Base-by-base conservation (phyloP, 768 basidiomycete species). In the Pleurotus tuber-regium region DNA sequence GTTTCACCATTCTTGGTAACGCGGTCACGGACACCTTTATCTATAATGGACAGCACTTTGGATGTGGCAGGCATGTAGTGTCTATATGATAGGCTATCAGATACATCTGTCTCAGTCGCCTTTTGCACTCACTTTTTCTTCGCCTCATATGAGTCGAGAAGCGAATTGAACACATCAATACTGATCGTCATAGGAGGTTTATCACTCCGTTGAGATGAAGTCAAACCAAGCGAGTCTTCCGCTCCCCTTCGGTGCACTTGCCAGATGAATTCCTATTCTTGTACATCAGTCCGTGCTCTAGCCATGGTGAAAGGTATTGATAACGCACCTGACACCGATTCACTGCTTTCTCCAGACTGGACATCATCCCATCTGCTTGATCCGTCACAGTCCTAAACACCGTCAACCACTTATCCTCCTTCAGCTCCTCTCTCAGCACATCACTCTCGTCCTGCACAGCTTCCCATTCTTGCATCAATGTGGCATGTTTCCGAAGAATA, bases 331-430 rank as follows among this genome's bases (percentile, higher is more conserved):
- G 88, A 73, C 92, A 95, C 57, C 89, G 83, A 61, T 84, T 85
- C 38, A 96, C 84, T 7, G 90, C 92, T 67, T 96, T 98, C 71
- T 98, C 92, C 58, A 99, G 70, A 61, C 90, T 91, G 24, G 83
- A 83, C 92, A 98, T 96, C 96, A 98, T 97, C 21, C 92, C 92
- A 64, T 94, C 92, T 36, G 96, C 95, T 66, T 98, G 95, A 61
- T 94, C 88, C 36, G 92, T 86, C 52, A 93, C 90, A 4, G 91
- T 95, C 57, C 94, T 81, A 69, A 98, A 98, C 18, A 98, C 91
- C 9, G 88, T 89, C 60, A 98, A 77, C 92, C 92, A 97, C 61
- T 95, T 95, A 69, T 98, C 96, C 68, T 98, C 96, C 70, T 91
- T 94, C 57, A 98, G 74, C 68, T 99, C 97, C 61, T 95, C 92